Conservation (phyloP, 139 green algal species). For the Deuterostichococcus epilithicus region DNA sequence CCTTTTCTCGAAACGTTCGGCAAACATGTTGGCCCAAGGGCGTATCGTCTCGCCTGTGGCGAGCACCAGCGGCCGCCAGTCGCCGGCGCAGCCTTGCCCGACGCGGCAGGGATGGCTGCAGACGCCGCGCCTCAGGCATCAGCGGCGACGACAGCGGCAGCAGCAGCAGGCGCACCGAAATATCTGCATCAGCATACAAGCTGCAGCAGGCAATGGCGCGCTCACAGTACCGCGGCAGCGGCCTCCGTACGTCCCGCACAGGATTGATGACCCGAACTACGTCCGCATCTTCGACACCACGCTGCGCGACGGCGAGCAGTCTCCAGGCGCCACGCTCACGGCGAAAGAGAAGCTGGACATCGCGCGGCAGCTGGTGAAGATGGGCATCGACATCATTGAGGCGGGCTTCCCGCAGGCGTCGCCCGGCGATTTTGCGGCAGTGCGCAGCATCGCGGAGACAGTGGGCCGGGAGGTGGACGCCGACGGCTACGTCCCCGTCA, state of each 20-base stretch:
- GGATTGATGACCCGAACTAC: constrained; percentile 90
- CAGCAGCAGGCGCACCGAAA: too few species aligned
- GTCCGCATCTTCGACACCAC: constrained; percentile 99
- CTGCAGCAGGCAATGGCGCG: neutral
- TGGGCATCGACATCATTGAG: constrained; percentile 99
- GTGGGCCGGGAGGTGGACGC: constrained; percentile 75
- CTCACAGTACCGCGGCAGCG: constrained; percentile 7
- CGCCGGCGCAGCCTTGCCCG: neutral
- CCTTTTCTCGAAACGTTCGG: neutral
- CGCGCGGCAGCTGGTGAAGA: constrained; percentile 84
- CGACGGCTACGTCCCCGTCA: constrained; percentile 95
- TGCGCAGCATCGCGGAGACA: constrained; percentile 84
- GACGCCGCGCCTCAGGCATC: too few species aligned
- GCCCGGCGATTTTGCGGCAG: constrained; percentile 97
- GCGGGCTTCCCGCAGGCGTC: constrained; percentile 95
- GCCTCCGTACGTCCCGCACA: constrained; percentile 69
- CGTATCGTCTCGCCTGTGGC: neutral
- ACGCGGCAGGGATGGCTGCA: neutral
- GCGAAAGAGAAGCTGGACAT: constrained; percentile 98
- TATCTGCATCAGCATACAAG: neutral
- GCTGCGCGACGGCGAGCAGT: constrained; percentile 96
- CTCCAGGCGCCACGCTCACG: constrained; percentile 89
- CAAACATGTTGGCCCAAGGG: neutral
- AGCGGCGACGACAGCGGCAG: too few species aligned
- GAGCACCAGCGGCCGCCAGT: neutral